A percentile compares a stretch with the other conserved stretches of the same genome.
phyloP scores from a whole-genome alignment of 306 rosid species.

The Cicer cuneatum region DNA sequence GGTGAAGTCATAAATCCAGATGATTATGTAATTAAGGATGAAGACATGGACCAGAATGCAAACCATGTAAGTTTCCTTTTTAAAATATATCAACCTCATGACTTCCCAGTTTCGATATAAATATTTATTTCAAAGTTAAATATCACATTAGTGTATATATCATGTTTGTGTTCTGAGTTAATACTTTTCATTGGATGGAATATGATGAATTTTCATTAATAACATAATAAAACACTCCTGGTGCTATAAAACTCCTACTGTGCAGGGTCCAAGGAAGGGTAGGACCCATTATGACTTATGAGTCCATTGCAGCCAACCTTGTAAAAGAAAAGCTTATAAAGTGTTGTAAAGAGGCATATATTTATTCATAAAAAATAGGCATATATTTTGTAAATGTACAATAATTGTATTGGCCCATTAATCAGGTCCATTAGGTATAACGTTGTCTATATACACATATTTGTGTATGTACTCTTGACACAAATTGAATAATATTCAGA shows the following conservation, averaged over 20 bases:
- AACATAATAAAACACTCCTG: neutral
- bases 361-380: no score
- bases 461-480: no score
- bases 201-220: constrained; percentile 10
- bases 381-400: no score
- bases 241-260: neutral
- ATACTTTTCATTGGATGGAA: constrained; percentile 20
- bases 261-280: constrained; percentile 3
- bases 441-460: no score
- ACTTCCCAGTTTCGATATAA: neutral
- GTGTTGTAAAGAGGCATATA: no score
- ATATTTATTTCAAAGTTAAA: neutral
- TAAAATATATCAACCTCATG: constrained; percentile 34
- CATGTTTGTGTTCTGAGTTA: constrained; percentile 27
- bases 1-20: constrained; percentile 99
- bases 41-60: constrained; percentile 79
- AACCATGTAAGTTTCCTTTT: constrained; percentile 62
- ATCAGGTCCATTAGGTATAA: no score
- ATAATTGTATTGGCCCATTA: no score
- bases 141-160: neutral
- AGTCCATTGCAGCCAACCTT: neutral
- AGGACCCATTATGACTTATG: neutral
- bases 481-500: no score
- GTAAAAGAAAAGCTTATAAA: neutral
- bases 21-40: constrained; percentile 92